Evolutionary conservation across 192 early-diverging fungal genomes (phyloP).

Genomic region (Lobosporangium transversale): DNA sequence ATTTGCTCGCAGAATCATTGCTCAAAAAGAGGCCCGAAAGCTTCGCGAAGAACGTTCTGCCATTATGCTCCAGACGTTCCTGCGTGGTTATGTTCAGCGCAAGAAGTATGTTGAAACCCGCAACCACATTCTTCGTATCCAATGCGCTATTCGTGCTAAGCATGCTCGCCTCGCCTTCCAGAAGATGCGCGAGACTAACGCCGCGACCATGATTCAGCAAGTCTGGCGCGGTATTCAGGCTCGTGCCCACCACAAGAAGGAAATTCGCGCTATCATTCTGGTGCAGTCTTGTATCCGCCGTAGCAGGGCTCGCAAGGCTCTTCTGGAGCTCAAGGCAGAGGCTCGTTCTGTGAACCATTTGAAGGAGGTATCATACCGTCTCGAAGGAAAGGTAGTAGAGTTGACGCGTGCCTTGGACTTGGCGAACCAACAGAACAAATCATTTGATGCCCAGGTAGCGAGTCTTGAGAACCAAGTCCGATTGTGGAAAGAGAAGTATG

Average conservation of each 20-base stretch:
- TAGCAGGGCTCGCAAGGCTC: slow-evolving; percentile 72
- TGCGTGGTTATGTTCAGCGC: slow-evolving; percentile 72
- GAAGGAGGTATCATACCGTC: slow-evolving; percentile 92
- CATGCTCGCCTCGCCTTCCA: slow-evolving; percentile 71
- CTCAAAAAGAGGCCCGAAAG: slow-evolving; percentile 59
- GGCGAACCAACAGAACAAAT: slow-evolving; percentile 76
- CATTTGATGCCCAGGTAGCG: slow-evolving; percentile 63
- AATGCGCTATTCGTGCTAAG: slow-evolving; percentile 70
- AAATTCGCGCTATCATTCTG: slow-evolving; percentile 68
- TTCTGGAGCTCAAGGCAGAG: slow-evolving; percentile 82
- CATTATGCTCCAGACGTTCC: slow-evolving; percentile 77
- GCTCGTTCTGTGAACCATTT: slow-evolving; percentile 91
- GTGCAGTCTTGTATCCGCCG: slow-evolving; percentile 89
- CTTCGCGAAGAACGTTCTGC: slow-evolving; percentile 78
- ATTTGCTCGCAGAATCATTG: slow-evolving; percentile 67
- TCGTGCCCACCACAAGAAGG: slow-evolving; percentile 67
- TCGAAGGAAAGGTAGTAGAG: slow-evolving; percentile 97
- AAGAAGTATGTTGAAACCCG: slow-evolving; percentile 55
- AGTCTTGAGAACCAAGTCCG: slow-evolving; percentile 73
- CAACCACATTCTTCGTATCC: slow-evolving; percentile 69
- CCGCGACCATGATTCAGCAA: slow-evolving; percentile 84
- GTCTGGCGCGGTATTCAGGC: slow-evolving; percentile 72
- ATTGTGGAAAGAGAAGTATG: slow-evolving; percentile 80
- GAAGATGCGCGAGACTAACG: slow-evolving; percentile 65
- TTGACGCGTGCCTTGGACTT: slow-evolving; percentile 81